Evolutionary conservation across 345 rosid species (phyloP), one percentile per base, ranked within the genome.

Genomic region (Eucalyptus camaldulensis): DNA sequence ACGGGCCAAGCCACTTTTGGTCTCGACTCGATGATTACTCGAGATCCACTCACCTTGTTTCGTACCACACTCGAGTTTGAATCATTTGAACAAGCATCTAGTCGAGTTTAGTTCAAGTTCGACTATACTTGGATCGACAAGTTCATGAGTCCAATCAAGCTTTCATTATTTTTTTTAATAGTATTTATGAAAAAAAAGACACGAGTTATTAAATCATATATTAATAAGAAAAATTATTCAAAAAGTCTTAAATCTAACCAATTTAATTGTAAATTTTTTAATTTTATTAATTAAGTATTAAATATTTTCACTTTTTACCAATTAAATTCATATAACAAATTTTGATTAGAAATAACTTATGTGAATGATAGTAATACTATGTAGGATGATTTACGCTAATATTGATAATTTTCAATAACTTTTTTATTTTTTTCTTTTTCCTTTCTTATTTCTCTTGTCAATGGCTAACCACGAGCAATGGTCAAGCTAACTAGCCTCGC

Each of bases 171-270:
- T 56, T 56, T 56, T 24, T 24, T 13, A 24, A 56, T 22, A 24
- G 0, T 10, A 24, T 56, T 56, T 24, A 4, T 22, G 29, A 56
- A 10, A 56, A 19, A 54, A 54, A 22, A 54, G 27, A 4, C 62
- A 22, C 0, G 62, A 56, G 29, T 4, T 24, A 24, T 9, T 56
- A 56, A 24, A 56, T 22, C 62, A 56, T 56, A 21, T 54, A 54
- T 21, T 54, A 8, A 54, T 22, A 8, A 0, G 2, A 8, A 56
- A 56, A 56, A 1, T 22, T 24, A 0, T 56, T 1, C 3, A 8
- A 56, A 56, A 56, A 56, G 0, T 22, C 6, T 10, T 0, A 56
- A 56, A 56, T 22, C 0, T 22, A 0, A 0, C 0, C 3, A 56
- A 56, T 56, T 56, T 24, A 56, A 0, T 56, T 54, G 0, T 21